phyloP scores from a whole-genome alignment of 306 rosid genomes.

The Comarum palustre region DNA sequence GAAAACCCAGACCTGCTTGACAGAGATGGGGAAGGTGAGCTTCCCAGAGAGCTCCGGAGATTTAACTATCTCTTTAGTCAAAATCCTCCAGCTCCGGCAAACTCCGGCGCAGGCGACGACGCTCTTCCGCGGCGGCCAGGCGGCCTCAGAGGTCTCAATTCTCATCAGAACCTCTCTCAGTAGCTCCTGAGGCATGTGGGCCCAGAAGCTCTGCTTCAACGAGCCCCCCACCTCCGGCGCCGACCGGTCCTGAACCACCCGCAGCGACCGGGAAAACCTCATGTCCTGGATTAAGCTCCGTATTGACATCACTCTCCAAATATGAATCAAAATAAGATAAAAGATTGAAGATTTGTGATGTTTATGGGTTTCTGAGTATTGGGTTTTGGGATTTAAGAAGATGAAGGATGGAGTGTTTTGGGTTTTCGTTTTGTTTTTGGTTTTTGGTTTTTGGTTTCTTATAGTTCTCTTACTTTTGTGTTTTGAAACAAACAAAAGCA shows the following conservation, averaged over 20 bases:
- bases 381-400: not conserved
- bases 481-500: not conserved
- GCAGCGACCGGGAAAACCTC: slow-evolving; percentile 63
- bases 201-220: slow-evolving; percentile 75
- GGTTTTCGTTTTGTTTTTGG: not conserved
- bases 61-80: slow-evolving; percentile 77
- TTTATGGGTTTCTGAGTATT: not conserved
- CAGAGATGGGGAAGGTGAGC: slow-evolving; percentile 86
- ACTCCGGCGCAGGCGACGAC: slow-evolving; percentile 95
- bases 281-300: slow-evolving; percentile 64
- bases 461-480: not conserved
- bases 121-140: slow-evolving; percentile 80
- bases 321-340: no score
- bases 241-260: slow-evolving; percentile 55
- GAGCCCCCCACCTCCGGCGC: slow-evolving; percentile 23
- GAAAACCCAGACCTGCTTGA: slow-evolving; percentile 65
- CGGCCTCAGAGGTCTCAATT: slow-evolving; percentile 69
- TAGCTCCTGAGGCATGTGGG: slow-evolving; percentile 91
- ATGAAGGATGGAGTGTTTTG: not conserved
- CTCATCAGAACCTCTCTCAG: slow-evolving; percentile 72
- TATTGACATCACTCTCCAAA: slow-evolving; percentile 37
- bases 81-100: slow-evolving; percentile 82
- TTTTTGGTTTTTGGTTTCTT: not conserved
- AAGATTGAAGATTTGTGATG: not conserved
- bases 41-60: slow-evolving; percentile 61